phyloP scores from a whole-genome alignment of 345 rosid species.

The Bruguiera parviflora region DNA sequence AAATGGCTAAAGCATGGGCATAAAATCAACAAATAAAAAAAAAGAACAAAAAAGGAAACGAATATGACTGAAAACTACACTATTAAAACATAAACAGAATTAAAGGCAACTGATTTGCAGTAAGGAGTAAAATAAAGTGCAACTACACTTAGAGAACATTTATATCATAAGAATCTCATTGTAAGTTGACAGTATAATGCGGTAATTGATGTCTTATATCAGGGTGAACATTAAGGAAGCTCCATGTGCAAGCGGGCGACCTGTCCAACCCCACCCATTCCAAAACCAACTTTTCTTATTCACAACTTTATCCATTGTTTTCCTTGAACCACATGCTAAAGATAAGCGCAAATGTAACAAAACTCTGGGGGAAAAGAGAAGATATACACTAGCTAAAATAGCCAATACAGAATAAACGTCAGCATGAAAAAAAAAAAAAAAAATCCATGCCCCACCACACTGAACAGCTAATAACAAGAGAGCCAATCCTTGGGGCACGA shows the following conservation, averaged over 20 bases:
- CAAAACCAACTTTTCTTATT: too few relatives aligned
- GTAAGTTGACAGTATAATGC: too few relatives aligned
- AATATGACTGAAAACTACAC: too few relatives aligned
- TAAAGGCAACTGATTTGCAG: not conserved
- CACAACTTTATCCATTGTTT: too few relatives aligned
- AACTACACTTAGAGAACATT: too few relatives aligned
- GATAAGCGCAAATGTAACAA: not conserved
- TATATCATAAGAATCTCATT: too few relatives aligned
- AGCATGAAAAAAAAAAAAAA: not conserved
- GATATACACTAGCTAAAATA: not conserved
- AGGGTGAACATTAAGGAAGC: too few relatives aligned
- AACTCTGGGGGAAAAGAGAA: not conserved
- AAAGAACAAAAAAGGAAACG: not conserved
- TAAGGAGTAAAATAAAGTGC: not conserved
- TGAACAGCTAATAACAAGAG: not conserved
- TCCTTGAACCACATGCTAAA: not conserved
- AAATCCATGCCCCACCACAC: not conserved
- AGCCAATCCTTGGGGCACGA: not conserved
- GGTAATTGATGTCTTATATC: too few relatives aligned
- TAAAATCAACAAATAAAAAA: not conserved
- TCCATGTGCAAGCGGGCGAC: too few relatives aligned
- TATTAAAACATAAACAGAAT: not conserved
- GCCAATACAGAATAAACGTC: not conserved
- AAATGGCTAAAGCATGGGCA: conserved; percentile 5
- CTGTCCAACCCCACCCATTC: too few relatives aligned